phyloP scores from a whole-genome alignment of 768 basidiomycete species.

The Suillus occidentalis region DNA sequence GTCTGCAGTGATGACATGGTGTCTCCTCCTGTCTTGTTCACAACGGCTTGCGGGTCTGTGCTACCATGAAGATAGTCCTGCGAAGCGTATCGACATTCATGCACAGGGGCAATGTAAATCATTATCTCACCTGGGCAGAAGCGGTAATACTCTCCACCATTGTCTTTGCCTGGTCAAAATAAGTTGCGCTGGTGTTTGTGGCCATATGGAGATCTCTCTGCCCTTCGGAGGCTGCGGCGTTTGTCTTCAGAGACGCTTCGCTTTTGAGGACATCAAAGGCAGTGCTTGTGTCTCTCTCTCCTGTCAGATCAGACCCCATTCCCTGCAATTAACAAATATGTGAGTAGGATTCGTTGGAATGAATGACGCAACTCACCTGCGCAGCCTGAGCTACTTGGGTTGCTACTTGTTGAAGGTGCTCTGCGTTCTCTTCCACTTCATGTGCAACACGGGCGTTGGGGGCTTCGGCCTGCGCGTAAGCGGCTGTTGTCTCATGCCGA shows the following conservation, averaged over 20 bases:
- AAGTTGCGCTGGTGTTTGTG: slow-evolving; percentile 45
- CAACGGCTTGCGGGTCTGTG: slow-evolving; percentile 22
- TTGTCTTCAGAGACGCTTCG: slow-evolving; percentile 41
- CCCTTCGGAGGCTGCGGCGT: slow-evolving; percentile 58
- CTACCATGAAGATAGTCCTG: slow-evolving; percentile 2
- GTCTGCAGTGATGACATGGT: slow-evolving; percentile 31
- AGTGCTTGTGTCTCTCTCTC: slow-evolving; percentile 27
- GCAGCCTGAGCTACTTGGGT: slow-evolving; percentile 52
- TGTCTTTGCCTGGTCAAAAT: slow-evolving; percentile 56
- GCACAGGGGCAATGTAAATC: background rate
- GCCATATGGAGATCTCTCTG: slow-evolving; percentile 47
- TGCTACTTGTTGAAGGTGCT: slow-evolving; percentile 45
- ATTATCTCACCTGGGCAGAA: slow-evolving; percentile 43
- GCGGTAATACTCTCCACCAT: slow-evolving; percentile 43
- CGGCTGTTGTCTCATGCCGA: slow-evolving; percentile 54
- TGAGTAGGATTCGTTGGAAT: background rate
- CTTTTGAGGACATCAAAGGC: slow-evolving; percentile 38
- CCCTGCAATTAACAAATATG: slow-evolving; percentile 22
- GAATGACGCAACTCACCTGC: slow-evolving; percentile 38
- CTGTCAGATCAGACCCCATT: slow-evolving; percentile 34
- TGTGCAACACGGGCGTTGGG: slow-evolving; percentile 39
- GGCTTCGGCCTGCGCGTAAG: slow-evolving; percentile 49
- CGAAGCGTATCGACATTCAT: slow-evolving; percentile 1
- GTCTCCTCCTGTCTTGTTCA: slow-evolving; percentile 27
- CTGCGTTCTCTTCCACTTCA: slow-evolving; percentile 49